phyloP scores from a whole-genome alignment of 768 basidiomycete genomes.

The Boletales sp. region DNA sequence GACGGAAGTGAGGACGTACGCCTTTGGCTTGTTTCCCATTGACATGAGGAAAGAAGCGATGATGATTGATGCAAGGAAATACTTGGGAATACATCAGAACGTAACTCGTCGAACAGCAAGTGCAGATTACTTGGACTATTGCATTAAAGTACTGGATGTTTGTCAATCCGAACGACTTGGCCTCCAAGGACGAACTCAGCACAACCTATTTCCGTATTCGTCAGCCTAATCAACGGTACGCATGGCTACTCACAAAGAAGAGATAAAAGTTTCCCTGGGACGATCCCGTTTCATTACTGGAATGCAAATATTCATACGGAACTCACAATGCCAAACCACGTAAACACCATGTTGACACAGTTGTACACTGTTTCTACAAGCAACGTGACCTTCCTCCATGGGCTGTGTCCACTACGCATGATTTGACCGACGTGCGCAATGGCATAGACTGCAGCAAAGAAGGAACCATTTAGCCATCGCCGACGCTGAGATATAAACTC shows the following conservation, averaged over 20 bases:
- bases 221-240: neutral
- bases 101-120: neutral
- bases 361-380: slow-evolving; percentile 86
- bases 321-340: slow-evolving; percentile 90
- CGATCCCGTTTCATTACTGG: neutral
- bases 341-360: slow-evolving; percentile 79
- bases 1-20: slow-evolving; percentile 40
- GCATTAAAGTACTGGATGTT: slow-evolving; percentile 74
- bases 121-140: slow-evolving; percentile 57
- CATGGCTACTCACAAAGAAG: slow-evolving; percentile 68
- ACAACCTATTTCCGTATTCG: slow-evolving; percentile 53
- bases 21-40: slow-evolving; percentile 92
- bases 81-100: slow-evolving; percentile 41
- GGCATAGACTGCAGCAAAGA: slow-evolving; percentile 93
- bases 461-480: slow-evolving; percentile 88
- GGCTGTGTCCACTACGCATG: slow-evolving; percentile 55
- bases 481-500: slow-evolving; percentile 93
- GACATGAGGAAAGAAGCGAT: slow-evolving; percentile 91
- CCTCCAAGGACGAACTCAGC: slow-evolving; percentile 84
- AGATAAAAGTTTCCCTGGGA: slow-evolving; percentile 88
- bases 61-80: slow-evolving; percentile 78
- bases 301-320: slow-evolving; percentile 6
- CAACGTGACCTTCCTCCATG: slow-evolving; percentile 66
- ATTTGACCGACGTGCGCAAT: slow-evolving; percentile 62
- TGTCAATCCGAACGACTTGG: slow-evolving; percentile 57